Evolutionary conservation across 768 basidiomycete genomes (phyloP).

Genomic region (Calocera viscosa): DNA sequence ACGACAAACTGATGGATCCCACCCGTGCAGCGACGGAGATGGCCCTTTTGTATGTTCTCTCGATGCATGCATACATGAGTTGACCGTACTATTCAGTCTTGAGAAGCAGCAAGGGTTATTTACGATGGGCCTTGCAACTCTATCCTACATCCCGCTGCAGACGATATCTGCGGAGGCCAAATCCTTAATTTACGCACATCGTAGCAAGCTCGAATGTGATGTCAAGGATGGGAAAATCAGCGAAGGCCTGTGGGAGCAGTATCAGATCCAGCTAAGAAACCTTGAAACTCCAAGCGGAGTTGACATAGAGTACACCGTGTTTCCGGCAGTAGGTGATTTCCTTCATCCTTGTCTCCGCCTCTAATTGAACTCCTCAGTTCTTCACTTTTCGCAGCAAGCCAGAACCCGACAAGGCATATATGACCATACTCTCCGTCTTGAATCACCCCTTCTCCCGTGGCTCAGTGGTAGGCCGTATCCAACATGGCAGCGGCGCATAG

Average conservation of each 20-base stretch:
- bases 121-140: conserved; percentile 21
- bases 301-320: not conserved
- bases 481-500: not conserved
- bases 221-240: conserved; percentile 15
- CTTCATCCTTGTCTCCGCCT: not conserved
- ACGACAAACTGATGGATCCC: conserved; percentile 26
- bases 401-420: conserved; percentile 34
- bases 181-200: not conserved
- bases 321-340: conserved; percentile 11
- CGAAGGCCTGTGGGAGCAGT: conserved; percentile 32
- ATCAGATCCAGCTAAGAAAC: conserved; percentile 28
- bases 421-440: conserved; percentile 28
- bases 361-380: not conserved
- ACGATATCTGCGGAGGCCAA: not conserved
- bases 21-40: conserved; percentile 23
- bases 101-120: conserved; percentile 13
- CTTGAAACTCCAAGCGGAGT: conserved; percentile 20
- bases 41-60: conserved; percentile 26
- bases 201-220: not conserved
- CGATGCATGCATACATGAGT: conserved; percentile 12
- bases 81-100: conserved; percentile 6
- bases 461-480: conserved; percentile 32
- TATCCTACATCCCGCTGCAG: conserved; percentile 25
- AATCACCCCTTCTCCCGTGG: conserved; percentile 41
- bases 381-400: conserved; percentile 23